Evolutionary conservation across 1,284 basidiomycete species (phyloP).

Genomic region (Pseudozyma sp.): DNA sequence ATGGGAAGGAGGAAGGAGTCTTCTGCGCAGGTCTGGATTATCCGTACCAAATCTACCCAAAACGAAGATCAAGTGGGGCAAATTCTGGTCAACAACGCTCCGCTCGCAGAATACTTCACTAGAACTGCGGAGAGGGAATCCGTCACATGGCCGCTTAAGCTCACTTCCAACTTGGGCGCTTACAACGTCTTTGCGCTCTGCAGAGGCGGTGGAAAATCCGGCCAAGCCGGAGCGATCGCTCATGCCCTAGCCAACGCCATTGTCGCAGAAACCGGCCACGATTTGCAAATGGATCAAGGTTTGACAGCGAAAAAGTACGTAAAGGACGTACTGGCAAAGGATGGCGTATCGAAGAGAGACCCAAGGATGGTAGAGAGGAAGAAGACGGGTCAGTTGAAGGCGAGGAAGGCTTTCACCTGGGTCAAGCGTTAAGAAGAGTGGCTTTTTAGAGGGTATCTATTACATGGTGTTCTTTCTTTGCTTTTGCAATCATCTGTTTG

Average conservation of each 20-base stretch:
- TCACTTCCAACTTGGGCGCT: constrained; percentile 86
- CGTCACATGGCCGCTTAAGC: constrained; percentile 82
- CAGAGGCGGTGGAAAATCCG: constrained; percentile 87
- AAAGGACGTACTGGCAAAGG: constrained; percentile 78
- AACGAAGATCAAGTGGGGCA: constrained; percentile 69
- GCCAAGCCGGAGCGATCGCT: constrained; percentile 89
- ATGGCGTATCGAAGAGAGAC: constrained; percentile 88
- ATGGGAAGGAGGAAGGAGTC: constrained; percentile 63
- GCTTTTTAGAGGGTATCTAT: background rate
- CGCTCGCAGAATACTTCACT: constrained; percentile 82
- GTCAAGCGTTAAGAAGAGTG: constrained; percentile 82
- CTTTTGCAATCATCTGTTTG: no score
- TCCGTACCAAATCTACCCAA: constrained; percentile 79
- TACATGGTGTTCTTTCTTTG: background rate
- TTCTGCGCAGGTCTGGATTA: constrained; percentile 83
- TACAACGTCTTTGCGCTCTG: constrained; percentile 91
- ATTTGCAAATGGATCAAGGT: constrained; percentile 55
- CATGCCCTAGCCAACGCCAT: constrained; percentile 86
- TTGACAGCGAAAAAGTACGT: constrained; percentile 43
- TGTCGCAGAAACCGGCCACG: constrained; percentile 46
- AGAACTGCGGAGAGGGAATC: constrained; percentile 82
- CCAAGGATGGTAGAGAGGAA: constrained; percentile 98
- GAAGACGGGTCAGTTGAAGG: constrained; percentile 91
- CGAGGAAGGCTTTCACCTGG: constrained; percentile 83
- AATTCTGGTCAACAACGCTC: constrained; percentile 85